Evolutionary conservation across 1,284 basidiomycete genomes (phyloP), one percentile per base, ranked within the genome.

Genomic region (Salmacisia buchloeana): DNA sequence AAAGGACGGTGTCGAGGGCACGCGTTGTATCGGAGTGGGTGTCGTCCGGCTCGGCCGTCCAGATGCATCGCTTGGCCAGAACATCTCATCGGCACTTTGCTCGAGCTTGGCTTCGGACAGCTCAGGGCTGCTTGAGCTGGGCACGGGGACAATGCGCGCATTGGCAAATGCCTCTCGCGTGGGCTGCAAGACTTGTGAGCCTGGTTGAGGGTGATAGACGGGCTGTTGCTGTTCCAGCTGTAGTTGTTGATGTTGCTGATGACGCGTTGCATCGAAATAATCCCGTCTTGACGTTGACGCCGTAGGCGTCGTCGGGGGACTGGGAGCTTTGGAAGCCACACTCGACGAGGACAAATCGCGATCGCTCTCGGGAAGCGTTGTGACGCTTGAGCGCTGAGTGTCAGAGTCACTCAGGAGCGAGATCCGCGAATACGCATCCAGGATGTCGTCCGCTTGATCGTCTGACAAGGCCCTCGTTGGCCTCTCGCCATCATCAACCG

Each of bases 391-490:
- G 4, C 73, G 54, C 33, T 74, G 74, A 29, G 71, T 72, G 9
- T 54, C 49, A 1, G 45, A 63, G 33, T 76, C 74, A 36, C 70
- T 72, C 2, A 73, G 64, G 61, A 68, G 73, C 57, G 73, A 75
- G 52, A 75, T 69, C 6, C 72, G 61, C 29, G 70, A 71, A 41
- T 74, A 73, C 15, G 71, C 69, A 25, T 75, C 74, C 6, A 75
- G 62, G 34, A 75, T 73, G 21, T 71, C 73, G 15, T 74, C 74
- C 25, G 71, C 67, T 6, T 69, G 67, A 35, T 72, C 74, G 13
- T 74, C 72, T 27, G 74, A 76, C 2, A 65, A 43, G 9, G 67
- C 63, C 25, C 69, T 66, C 12, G 69, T 25, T n/a, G 21, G 46
- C 34, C 36, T 27, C 23, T 54, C 49, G 18, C 25, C 27, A 18